phyloP scores from a whole-genome alignment of 106 monocot species.

The Amphibolis antarctica region DNA sequence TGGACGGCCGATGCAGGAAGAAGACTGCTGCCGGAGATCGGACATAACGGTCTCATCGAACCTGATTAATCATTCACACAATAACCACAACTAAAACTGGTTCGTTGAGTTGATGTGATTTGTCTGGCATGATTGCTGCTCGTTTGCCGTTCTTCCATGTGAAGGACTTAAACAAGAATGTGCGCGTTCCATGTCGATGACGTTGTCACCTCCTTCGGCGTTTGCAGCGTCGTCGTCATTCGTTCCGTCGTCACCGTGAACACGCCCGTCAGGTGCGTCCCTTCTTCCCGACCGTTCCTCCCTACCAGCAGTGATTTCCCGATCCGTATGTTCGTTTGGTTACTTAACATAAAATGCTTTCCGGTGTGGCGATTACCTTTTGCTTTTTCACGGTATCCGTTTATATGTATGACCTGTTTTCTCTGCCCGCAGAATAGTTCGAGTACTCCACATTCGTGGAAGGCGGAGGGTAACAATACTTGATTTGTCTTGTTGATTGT shows the following conservation, averaged over 20 bases:
- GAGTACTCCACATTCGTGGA: too few relatives aligned
- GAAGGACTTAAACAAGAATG: neutral
- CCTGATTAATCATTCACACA: neutral
- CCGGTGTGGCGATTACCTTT: too few relatives aligned
- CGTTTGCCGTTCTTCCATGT: neutral
- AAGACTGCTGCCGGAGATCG: neutral
- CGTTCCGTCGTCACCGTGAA: neutral
- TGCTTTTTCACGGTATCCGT: too few relatives aligned
- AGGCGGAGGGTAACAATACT: too few relatives aligned
- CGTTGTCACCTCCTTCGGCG: too few relatives aligned
- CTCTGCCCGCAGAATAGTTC: too few relatives aligned
- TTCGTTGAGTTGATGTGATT: neutral
- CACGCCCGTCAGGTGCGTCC: neutral
- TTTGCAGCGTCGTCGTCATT: neutral
- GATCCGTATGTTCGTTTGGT: neutral
- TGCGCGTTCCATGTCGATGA: neutral
- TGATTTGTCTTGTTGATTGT: too few relatives aligned
- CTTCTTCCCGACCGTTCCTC: neutral
- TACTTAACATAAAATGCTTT: too few relatives aligned
- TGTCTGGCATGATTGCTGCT: neutral
- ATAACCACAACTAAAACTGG: neutral
- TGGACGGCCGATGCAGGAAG: neutral
- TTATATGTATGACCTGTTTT: too few relatives aligned
- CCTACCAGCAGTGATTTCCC: neutral
- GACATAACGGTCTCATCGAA: neutral